Evolutionary conservation across 1,139 yeast genomes (phyloP).

Genomic region (Hyphopichia fennica): DNA sequence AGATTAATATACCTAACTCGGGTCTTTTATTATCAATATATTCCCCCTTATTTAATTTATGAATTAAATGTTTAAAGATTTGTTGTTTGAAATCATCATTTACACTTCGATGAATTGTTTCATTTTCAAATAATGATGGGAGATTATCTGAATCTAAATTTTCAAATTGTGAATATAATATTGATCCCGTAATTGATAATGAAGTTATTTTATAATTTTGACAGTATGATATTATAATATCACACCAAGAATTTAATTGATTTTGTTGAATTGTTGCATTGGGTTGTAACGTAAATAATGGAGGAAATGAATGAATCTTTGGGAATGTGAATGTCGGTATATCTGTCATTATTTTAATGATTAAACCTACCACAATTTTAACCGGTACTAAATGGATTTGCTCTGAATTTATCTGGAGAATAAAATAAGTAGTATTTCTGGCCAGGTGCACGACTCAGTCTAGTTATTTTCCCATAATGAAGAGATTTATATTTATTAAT

Average conservation of each 20-base stretch:
- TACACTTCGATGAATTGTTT: constrained; percentile 51
- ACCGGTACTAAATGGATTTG: not conserved
- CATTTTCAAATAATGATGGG: constrained; percentile 49
- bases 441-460: not conserved
- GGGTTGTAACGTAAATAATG: constrained; percentile 87
- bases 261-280: constrained; percentile 75
- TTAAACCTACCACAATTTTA: constrained; percentile 4
- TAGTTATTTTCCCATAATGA: too few species aligned
- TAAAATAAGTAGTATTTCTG: not conserved
- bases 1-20: constrained; percentile 51
- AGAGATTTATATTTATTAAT: too few species aligned
- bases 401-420: too few species aligned
- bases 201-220: constrained; percentile 50
- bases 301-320: constrained; percentile 82
- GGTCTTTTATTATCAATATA: constrained; percentile 47
- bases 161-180: constrained; percentile 27
- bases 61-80: constrained; percentile 60
- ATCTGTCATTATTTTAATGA: constrained; percentile 4
- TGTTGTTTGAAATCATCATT: constrained; percentile 54
- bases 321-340: constrained; percentile 47
- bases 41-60: constrained; percentile 50
- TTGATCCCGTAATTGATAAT: constrained; percentile 30
- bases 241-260: constrained; percentile 57
- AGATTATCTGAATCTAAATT: constrained; percentile 17
- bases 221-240: constrained; percentile 55